Conservation (phyloP, 1,284 basidiomycete genomes). For the Cutaneotrichosporon daszewskae region DNA sequence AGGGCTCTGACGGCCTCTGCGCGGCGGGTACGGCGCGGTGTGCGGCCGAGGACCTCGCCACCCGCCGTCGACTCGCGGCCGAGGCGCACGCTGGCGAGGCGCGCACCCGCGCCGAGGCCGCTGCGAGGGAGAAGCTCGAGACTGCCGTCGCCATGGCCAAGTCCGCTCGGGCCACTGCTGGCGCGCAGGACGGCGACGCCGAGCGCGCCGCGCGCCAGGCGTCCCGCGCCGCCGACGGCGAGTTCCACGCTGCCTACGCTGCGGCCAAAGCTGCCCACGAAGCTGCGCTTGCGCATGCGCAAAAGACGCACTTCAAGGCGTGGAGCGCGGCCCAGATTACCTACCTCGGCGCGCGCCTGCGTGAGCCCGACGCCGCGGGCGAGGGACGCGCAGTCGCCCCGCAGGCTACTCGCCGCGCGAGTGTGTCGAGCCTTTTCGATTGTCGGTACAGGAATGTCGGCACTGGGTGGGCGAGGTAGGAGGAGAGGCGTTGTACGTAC, state of each 20-base stretch:
- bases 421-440: too few relatives aligned
- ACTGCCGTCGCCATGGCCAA: not conserved
- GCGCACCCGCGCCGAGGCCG: constrained; percentile 1
- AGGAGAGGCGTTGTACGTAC: too few relatives aligned
- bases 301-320: constrained; percentile 1
- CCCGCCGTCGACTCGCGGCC: constrained; percentile 2
- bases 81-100: constrained; percentile 3
- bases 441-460: too few relatives aligned
- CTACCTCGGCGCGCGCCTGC: constrained; percentile 9
- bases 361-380: constrained; percentile 3
- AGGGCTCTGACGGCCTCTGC: not conserved
- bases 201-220: not conserved
- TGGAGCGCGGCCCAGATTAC: constrained; percentile 1
- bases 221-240: not conserved
- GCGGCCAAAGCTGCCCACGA: not conserved
- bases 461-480: too few relatives aligned
- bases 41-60: constrained; percentile 2
- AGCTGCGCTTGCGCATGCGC: not conserved
- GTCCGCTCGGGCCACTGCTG: not conserved
- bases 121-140: constrained; percentile 1
- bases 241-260: constrained; percentile 3
- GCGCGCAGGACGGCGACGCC: not conserved
- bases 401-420: too few relatives aligned
- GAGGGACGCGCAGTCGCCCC: too few relatives aligned
- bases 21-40: constrained; percentile 4